Base-by-base conservation (phyloP, 1,284 basidiomycete genomes). In the Phlebopus sp. region DNA sequence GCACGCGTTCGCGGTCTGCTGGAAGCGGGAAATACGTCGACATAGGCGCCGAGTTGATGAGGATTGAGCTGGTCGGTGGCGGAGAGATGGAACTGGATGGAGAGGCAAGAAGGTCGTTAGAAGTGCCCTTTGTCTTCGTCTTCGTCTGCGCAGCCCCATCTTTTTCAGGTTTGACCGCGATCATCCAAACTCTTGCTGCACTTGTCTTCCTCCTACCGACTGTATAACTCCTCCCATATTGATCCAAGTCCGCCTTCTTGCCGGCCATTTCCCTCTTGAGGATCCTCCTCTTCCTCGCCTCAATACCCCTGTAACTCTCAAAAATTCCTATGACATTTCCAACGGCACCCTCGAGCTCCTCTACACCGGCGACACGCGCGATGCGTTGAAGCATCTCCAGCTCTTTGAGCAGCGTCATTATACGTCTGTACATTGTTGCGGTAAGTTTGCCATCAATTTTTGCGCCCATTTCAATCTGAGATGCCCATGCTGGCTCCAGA, bases 151-250 rank as follows among this genome's bases (percentile, higher is more conserved):
- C 37, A 10, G 51, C 43, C 14, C 51, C 42, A 5, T 44, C 46
- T 3, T 51, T 38, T 8, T 64, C 56, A 17, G 63, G 56, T 49
- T 80, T 76, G 11, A 82, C 77, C n/a, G 87, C 86, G 46, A 97
- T 88, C 70, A 97, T 85, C 95, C 96, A 99, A 2, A 95, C 93
- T 40, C 92, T 79, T 18, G 93, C 92, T 2, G 84, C 75, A 58
- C 87, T 89, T 49, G 90, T 90, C 70, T 97, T 97, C 58, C 92
- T 80, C 68, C 82, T 80, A 21, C 94, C 93, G 35, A 87, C 64
- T 0, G 88, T 88, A 64, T 91, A 91, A n/a, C 84, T 84, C 46
- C 93, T 75, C 14, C 92, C 92, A 45, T 78, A 77, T 42, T 76
- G 72, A 63, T 96, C 93, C 47, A 90, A 69, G 27, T 71, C 63